Base-by-base conservation (phyloP, 768 basidiomycete species). In the Auricularia cornea region DNA sequence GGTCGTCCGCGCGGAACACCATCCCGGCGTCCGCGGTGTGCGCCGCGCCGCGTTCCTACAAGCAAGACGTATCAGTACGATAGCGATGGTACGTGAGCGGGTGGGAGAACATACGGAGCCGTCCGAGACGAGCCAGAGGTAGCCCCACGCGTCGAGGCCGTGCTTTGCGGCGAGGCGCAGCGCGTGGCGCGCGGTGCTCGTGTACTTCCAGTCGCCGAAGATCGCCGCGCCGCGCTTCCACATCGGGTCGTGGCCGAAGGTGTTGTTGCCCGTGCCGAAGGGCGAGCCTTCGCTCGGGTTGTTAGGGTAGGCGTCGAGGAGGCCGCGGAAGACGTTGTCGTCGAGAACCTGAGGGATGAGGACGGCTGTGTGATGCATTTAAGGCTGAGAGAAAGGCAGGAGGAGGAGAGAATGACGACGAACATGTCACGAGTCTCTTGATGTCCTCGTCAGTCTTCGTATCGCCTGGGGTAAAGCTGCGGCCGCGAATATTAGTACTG, bases 191-290 rank as follows among this genome's bases (percentile, higher is more conserved):
- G 44, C 16, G 44, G 44, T 48, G 10, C 44, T 48, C 12, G 44
- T 48, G 23, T 48, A 48, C 23, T 48, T 48, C 44, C 44, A 48
- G 44, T 76, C 73, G 12, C 73, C 73, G 75, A 77, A 57, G 26
- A 79, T 60, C 0, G 76, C 73, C 2, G 77, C 66, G n/a, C 67
- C 68, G 40, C 77, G 76, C 64, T 81, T 81, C 66, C 70, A 80
- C 11, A 72, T 70, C 28, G 68, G 61, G 26, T 72, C 71, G 14
- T 78, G 66, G 0, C 80, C 80, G 63, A 81, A 82, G 0, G 79
- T 79, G 23, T 79, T 67, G 64, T 76, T 74, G 4, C 81, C 80
- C 2, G 81, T 82, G 16, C 72, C 73, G 65, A 76, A 83, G 0
- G 82, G 82, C 0, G 79, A 78, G 3, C 82, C 82, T 5, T 38